These are phyloP conservation scores for Solanum infundibuliforme DNA, from an alignment of 257 asterid genomes.

Conservation along the genomic window DNA sequence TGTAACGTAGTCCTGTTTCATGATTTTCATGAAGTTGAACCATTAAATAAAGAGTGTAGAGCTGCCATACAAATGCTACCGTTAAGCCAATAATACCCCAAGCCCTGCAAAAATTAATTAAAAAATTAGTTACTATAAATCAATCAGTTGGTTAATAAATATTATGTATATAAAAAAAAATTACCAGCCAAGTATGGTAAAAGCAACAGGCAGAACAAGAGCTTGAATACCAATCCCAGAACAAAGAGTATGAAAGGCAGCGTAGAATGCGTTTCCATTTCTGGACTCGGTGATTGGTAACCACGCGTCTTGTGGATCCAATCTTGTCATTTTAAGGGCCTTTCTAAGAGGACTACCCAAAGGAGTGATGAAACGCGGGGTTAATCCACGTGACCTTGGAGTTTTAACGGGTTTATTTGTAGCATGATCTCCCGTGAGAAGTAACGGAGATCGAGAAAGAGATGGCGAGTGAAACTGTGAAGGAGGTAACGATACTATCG, in stretches of 20 bases:
- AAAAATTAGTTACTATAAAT: background rate
- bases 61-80: conserved; percentile 78
- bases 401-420: conserved; percentile 12
- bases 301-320: conserved; percentile 87
- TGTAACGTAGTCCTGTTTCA: conserved; percentile 70
- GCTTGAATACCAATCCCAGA: conserved; percentile 96
- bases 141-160: background rate
- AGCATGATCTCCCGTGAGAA: conserved; percentile 17
- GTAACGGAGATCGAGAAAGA: conserved; percentile 63
- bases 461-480: conserved; percentile 82
- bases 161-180: too few species aligned
- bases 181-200: conserved; percentile 92
- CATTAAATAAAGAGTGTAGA: conserved; percentile 62
- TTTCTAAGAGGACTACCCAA: conserved; percentile 70
- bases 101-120: conserved; percentile 31
- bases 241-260: conserved; percentile 77
- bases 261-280: conserved; percentile 77
- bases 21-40: conserved; percentile 77
- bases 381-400: conserved; percentile 35
- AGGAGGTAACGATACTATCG: conserved; percentile 58
- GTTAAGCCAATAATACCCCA: conserved; percentile 66
- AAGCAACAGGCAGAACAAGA: conserved; percentile 76
- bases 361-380: conserved; percentile 68
- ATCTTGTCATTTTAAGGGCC: conserved; percentile 59
- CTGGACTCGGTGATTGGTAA: conserved; percentile 82